Evolutionary conservation across 2,329 filamentous ascomycete genomes (phyloP).

Genomic region (Trichophaea hybrida): DNA sequence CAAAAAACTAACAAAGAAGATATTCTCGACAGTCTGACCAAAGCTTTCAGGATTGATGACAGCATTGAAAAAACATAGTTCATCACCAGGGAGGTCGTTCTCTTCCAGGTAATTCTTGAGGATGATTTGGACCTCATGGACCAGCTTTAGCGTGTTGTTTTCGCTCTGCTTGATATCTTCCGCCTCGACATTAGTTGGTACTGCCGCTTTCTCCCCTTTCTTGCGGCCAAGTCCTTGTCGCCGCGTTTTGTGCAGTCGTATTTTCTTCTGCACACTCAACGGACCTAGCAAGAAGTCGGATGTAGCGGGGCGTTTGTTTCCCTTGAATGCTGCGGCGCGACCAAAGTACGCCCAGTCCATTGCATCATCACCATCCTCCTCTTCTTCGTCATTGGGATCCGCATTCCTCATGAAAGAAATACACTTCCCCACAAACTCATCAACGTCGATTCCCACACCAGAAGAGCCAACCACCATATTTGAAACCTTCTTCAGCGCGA

Average conservation of each 20-base stretch:
- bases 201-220: conserved; percentile 48
- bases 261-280: conserved; percentile 74
- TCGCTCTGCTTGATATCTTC: conserved; percentile 64
- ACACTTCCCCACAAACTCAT: conserved; percentile 83
- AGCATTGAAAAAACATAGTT: conserved; percentile 61
- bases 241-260: conserved; percentile 54
- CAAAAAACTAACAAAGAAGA: conserved; percentile 92
- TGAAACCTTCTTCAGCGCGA: conserved; percentile 63
- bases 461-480: conserved; percentile 59
- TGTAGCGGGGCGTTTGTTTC: conserved; percentile 58
- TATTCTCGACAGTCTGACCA: conserved; percentile 86
- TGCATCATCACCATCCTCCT: conserved; percentile 57
- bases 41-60: conserved; percentile 83
- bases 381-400: conserved; percentile 38
- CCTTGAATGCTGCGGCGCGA: conserved; percentile 56
- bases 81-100: conserved; percentile 36
- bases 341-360: conserved; percentile 81
- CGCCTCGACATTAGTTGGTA: conserved; percentile 62
- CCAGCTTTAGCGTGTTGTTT: conserved; percentile 56
- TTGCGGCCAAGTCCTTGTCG: conserved; percentile 55
- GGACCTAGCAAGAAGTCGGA: conserved; percentile 79
- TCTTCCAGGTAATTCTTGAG: conserved; percentile 37
- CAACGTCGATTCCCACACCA: conserved; percentile 65
- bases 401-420: conserved; percentile 66
- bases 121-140: conserved; percentile 39